Base-by-base conservation (phyloP, 352 stramenopile species). In the Pythium coloratum region DNA sequence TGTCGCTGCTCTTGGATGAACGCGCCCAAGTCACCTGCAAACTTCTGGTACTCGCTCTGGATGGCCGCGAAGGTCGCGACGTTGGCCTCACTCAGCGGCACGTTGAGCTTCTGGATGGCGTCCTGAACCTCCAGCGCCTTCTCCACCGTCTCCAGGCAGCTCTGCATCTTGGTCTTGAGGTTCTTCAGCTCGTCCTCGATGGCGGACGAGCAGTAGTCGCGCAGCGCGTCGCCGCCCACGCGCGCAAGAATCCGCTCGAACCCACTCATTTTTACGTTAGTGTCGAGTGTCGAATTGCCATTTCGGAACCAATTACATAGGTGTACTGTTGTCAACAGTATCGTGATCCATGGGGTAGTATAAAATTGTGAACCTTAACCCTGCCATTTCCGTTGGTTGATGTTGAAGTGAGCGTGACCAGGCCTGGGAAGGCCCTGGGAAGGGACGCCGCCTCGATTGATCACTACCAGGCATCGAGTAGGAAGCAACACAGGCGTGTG, bases 181-280 rank as follows among this genome's bases (percentile, higher is more conserved):
- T 75, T 84, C 24, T 70, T 74, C 33, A 91, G 72, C 70, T 91
- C 82, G 59, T 91, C 81, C 38, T 91, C 82, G 64, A 91, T 91
- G n/a, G 82, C 80, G 13, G 81, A 91, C 32, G 81, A 88, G 73
- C 80, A 91, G 66, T 88, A 91, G 62, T 85, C 83, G 63, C 81
- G 80, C 72, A 91, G 71, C 49, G 82, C 82, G 59, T 91, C 80
- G 70, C 80, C 79, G 66, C 76, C 71, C 26, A 91, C 82, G 57
- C 81, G 82, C 69, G 80, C 82, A 60, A 91, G 59, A 65, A 91
- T 91, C 53, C 82, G 82, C 71, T 91, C 82, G 69, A 89, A 89
- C 34, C 82, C 82, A 71, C 81, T 89, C 82, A 91, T 91, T n/a
- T n/a, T n/a, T n/a, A n/a, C n/a, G n/a, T n/a, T n/a, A n/a, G n/a